phyloP scores from a whole-genome alignment of 441 rosid species.

The Aquilaria agallochum region DNA sequence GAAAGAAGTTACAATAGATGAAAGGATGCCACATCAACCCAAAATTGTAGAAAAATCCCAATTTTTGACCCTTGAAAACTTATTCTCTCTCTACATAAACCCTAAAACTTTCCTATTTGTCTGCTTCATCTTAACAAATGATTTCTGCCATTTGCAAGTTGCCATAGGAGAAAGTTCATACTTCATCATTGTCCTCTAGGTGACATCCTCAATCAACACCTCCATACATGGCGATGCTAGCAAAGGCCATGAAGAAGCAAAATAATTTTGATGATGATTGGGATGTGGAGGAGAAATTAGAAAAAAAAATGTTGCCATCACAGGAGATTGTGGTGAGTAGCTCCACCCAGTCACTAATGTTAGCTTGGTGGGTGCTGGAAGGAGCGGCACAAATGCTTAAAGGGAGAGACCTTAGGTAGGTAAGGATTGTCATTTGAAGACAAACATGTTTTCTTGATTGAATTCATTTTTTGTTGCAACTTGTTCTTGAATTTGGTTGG shows the following conservation, averaged over 20 bases:
- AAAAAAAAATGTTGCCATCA: slow-evolving; percentile 67
- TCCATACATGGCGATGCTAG: slow-evolving; percentile 54
- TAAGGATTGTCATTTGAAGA: slow-evolving; percentile 77
- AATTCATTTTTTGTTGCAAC: slow-evolving; percentile 9
- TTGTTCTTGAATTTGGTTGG: neutral
- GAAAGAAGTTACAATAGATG: no score
- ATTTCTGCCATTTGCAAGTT: slow-evolving; percentile 58
- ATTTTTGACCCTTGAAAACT: no score
- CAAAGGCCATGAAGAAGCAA: slow-evolving; percentile 34
- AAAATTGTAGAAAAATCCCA: no score
- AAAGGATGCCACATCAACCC: no score
- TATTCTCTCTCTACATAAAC: slow-evolving; percentile 28
- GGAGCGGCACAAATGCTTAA: slow-evolving; percentile 87
- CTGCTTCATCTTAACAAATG: slow-evolving; percentile 40
- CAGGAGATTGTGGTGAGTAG: slow-evolving; percentile 81
- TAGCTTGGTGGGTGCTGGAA: slow-evolving; percentile 76
- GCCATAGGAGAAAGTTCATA: slow-evolving; percentile 44
- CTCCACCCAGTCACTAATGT: slow-evolving; percentile 43
- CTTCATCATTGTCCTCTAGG: slow-evolving; percentile 22
- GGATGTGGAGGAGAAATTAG: slow-evolving; percentile 38
- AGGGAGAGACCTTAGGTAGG: slow-evolving; percentile 89
- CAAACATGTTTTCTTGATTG: slow-evolving; percentile 81
- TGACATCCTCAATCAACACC: slow-evolving; percentile 68
- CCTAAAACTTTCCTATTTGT: slow-evolving; percentile 28
- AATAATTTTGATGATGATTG: slow-evolving; percentile 39